Conservation (phyloP, 1,284 basidiomycete species). For the Ganoderma multipileum region DNA sequence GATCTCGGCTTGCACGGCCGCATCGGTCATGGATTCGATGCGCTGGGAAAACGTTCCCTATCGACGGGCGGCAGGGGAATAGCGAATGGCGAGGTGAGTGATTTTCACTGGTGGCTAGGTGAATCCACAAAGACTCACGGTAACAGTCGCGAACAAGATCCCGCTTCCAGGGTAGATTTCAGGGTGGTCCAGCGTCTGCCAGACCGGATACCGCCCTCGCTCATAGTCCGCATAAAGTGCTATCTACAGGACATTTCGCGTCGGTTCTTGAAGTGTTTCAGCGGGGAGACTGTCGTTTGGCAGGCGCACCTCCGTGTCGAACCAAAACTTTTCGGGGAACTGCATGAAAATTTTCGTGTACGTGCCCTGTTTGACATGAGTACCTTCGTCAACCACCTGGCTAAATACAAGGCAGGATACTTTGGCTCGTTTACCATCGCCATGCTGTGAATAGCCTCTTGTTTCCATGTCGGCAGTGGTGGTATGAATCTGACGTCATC, state of each 20-base stretch:
- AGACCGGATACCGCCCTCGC: slow-evolving; percentile 71
- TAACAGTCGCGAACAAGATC: slow-evolving; percentile 71
- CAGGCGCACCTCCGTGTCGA: slow-evolving; percentile 60
- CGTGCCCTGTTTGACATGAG: slow-evolving; percentile 46
- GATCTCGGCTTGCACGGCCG: slow-evolving; percentile 57
- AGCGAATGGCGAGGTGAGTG: not conserved
- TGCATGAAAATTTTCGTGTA: slow-evolving; percentile 78
- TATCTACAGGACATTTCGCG: slow-evolving; percentile 46
- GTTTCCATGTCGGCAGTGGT: slow-evolving; percentile 65
- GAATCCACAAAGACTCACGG: slow-evolving; percentile 45
- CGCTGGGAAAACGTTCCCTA: slow-evolving; percentile 67
- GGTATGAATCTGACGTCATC: slow-evolving; percentile 65
- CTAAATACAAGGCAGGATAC: not conserved
- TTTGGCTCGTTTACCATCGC: slow-evolving; percentile 54
- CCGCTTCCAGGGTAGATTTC: slow-evolving; percentile 67
- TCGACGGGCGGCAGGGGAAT: not conserved
- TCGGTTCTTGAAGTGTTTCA: not conserved
- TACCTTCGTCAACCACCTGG: not conserved
- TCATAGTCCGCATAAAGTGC: slow-evolving; percentile 68
- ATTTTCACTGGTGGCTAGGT: not conserved
- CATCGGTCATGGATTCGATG: slow-evolving; percentile 58
- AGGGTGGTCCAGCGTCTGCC: slow-evolving; percentile 71
- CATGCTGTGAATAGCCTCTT: slow-evolving; percentile 70
- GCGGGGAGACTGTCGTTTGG: not conserved
- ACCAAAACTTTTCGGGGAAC: slow-evolving; percentile 74